Conservation (phyloP, 1,284 basidiomycete species). For the Gyrodon tennesseensis region DNA sequence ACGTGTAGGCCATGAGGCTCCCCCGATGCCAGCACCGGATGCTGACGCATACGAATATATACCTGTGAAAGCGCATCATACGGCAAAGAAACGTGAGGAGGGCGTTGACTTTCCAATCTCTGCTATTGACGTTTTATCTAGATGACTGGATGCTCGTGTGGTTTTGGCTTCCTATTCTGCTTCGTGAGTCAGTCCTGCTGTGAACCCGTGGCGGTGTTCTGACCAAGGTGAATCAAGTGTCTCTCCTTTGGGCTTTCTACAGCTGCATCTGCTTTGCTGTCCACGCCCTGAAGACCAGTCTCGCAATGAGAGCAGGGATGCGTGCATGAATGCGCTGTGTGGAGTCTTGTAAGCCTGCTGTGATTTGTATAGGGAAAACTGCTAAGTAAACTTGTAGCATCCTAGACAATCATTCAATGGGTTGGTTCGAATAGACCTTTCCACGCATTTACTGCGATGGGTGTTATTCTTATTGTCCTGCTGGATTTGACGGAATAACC, state of each 20-base stretch:
- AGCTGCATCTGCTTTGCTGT: conserved; percentile 60
- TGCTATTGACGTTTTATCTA: conserved; percentile 40
- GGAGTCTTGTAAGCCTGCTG: conserved; percentile 12
- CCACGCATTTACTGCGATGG: conserved; percentile 4
- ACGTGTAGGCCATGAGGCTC: conserved; percentile 55
- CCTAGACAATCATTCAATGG: conserved; percentile 8
- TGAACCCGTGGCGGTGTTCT: conserved; percentile 29
- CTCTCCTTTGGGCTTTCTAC: conserved; percentile 65
- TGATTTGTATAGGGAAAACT: conserved; percentile 1
- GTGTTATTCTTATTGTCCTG: conserved; percentile 29
- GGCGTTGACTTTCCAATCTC: not conserved
- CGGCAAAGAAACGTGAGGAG: conserved; percentile 68
- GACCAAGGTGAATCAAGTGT: conserved; percentile 51
- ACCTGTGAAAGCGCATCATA: conserved; percentile 56
- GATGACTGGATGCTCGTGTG: conserved; percentile 91
- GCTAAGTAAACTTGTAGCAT: conserved; percentile 6
- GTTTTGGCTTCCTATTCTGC: conserved; percentile 92
- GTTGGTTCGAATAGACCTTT: conserved; percentile 19
- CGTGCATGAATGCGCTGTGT: conserved; percentile 39
- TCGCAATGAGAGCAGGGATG: conserved; percentile 52
- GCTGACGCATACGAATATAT: conserved; percentile 66
- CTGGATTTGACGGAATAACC: conserved; percentile 30
- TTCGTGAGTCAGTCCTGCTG: conserved; percentile 56
- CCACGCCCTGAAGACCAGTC: conserved; percentile 54
- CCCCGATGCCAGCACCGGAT: conserved; percentile 60